These are phyloP conservation scores for Chrysochromulina parva DNA, from an alignment of 78 protist species.

Conservation along the genomic window DNA sequence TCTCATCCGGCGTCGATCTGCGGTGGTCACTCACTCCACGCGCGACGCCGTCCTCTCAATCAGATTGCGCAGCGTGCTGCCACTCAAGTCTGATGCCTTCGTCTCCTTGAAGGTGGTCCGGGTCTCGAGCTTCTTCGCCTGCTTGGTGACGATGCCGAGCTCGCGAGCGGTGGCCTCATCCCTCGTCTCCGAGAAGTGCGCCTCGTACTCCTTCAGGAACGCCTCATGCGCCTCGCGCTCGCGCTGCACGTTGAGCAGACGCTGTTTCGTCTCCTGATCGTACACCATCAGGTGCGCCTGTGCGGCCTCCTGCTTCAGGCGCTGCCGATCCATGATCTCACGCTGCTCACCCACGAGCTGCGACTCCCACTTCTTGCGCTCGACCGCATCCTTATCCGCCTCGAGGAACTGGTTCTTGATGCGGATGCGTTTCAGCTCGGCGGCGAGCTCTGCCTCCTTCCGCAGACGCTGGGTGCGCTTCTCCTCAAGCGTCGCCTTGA, in stretches of 20 bases:
- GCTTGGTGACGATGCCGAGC: no score
- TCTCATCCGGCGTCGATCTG: no score
- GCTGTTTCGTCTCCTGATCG: background rate
- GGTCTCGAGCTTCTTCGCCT: no score
- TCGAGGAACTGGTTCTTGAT: constrained; percentile 17
- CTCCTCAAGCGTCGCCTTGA: background rate
- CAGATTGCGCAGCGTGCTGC: background rate
- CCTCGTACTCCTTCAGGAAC: background rate
- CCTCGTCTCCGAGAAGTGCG: background rate
- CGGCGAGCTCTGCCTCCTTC: constrained; percentile 14
- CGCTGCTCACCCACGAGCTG: background rate
- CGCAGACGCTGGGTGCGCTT: background rate
- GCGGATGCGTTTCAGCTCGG: background rate
- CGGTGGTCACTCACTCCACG: no score
- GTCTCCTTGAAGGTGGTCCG: background rate
- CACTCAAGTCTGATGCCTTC: background rate
- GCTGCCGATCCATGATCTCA: background rate
- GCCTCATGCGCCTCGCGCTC: background rate
- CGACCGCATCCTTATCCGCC: constrained; percentile 13
- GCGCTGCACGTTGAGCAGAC: background rate
- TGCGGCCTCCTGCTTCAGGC: background rate
- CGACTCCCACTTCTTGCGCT: background rate
- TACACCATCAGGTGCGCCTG: no score
- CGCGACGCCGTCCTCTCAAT: no score
- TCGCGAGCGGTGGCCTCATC: background rate